Conservation (phyloP, 2,329 filamentous ascomycete species). For the Botrytis aclada region DNA sequence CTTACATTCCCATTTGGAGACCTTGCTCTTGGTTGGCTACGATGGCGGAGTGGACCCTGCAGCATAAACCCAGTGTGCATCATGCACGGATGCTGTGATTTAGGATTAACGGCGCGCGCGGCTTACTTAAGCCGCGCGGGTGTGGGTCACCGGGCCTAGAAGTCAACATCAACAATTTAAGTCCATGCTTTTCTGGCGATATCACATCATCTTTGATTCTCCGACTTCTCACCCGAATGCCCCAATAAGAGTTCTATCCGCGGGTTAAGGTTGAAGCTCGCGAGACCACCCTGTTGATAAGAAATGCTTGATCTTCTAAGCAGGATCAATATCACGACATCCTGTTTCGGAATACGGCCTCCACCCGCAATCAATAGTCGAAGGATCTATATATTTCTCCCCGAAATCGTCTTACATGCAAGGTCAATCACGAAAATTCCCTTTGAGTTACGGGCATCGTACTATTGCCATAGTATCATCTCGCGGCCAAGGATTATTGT, state of each 20-base stretch:
- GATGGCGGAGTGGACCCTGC: background rate
- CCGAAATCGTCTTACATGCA: background rate
- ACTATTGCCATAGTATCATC: background rate
- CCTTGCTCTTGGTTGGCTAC: background rate
- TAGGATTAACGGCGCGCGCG: background rate
- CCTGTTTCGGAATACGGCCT: background rate
- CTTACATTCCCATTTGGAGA: background rate
- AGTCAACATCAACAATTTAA: background rate
- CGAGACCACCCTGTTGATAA: background rate
- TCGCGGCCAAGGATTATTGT: background rate
- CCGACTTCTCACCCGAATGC: background rate
- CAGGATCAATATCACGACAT: background rate
- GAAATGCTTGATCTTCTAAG: background rate
- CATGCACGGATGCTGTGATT: background rate
- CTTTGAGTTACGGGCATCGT: background rate
- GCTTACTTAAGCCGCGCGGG: background rate
- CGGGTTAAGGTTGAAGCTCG: background rate
- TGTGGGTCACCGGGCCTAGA: background rate
- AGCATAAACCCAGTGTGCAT: background rate
- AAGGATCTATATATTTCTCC: background rate
- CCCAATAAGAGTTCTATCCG: background rate
- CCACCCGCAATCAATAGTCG: background rate
- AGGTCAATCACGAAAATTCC: background rate
- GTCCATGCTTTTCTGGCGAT: background rate
- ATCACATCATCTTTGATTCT: background rate